Percentiles rank a stretch among this genome's conserved stretches.
phyloP scores from a whole-genome alignment of 306 rosid species.

The Quercus ilex region DNA sequence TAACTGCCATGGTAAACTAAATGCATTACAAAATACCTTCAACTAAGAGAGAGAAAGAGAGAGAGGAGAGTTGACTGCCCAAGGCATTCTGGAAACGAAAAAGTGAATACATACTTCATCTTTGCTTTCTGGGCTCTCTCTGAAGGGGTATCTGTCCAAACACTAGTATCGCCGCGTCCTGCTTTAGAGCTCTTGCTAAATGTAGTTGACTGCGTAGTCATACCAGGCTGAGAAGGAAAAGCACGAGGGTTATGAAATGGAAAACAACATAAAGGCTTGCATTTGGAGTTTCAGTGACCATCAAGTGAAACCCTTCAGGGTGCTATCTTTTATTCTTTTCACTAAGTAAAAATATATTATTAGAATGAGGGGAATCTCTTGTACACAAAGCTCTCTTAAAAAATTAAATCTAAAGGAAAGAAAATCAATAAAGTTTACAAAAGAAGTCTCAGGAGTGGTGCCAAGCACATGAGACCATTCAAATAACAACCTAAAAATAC shows the following conservation, averaged over 20 bases:
- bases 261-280: neutral
- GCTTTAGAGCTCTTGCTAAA: slow-evolving; percentile 67
- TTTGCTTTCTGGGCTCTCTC: slow-evolving; percentile 93
- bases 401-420: no score
- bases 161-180: slow-evolving; percentile 92
- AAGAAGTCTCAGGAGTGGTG: no score
- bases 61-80: slow-evolving; percentile 7
- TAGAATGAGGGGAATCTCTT: no score
- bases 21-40: slow-evolving; percentile 14
- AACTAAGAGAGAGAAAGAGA: neutral
- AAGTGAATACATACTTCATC: slow-evolving; percentile 54
- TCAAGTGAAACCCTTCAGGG: neutral
- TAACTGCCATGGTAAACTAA: slow-evolving; percentile 51
- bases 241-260: neutral
- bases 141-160: slow-evolving; percentile 85
- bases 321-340: neutral
- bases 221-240: slow-evolving; percentile 58
- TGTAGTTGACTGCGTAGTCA: slow-evolving; percentile 67
- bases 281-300: neutral
- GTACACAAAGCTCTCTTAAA: no score
- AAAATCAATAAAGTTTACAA: no score
- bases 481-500: no score
- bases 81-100: slow-evolving; percentile 14
- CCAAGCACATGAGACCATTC: no score
- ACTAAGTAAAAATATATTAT: no score